Conservation (phyloP, 495 filamentous ascomycete species). For the Tuber microsphaerosporum region DNA sequence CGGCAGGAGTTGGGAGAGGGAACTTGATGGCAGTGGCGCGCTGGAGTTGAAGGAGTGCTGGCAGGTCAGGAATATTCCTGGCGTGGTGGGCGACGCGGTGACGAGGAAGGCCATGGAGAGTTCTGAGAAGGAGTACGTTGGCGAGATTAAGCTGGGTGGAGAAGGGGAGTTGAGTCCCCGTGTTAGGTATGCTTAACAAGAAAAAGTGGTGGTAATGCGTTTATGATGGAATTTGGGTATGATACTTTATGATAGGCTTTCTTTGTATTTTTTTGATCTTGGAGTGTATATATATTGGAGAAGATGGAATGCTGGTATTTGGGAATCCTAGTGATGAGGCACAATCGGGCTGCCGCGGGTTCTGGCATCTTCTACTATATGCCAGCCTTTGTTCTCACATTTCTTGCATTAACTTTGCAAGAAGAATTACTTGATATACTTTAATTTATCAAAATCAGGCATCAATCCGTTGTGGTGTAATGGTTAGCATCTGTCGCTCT, state of each 20-base stretch:
- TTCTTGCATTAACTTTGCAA: background rate
- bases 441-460: background rate
- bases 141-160: slow-evolving; percentile 21
- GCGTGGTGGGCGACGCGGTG: slow-evolving; percentile 24
- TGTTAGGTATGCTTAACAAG: slow-evolving; percentile 17
- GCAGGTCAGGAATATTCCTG: slow-evolving; percentile 25
- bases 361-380: background rate
- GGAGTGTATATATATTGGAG: background rate
- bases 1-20: slow-evolving; percentile 23
- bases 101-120: slow-evolving; percentile 8
- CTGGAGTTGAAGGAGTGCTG: slow-evolving; percentile 22
- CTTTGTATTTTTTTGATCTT: slow-evolving; percentile 3
- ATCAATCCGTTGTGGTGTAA: slow-evolving; percentile 24
- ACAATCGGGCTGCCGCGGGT: background rate
- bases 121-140: slow-evolving; percentile 16
- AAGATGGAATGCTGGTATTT: background rate
- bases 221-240: background rate
- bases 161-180: slow-evolving; percentile 2
- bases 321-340: background rate
- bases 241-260: background rate
- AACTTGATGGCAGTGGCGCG: slow-evolving; percentile 25
- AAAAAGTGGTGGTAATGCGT: background rate
- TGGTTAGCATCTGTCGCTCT: slow-evolving; percentile 26
- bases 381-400: background rate
- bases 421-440: background rate